Conservation (phyloP, 2,329 filamentous ascomycete genomes). For the Phyllosticta citribraziliensis region DNA sequence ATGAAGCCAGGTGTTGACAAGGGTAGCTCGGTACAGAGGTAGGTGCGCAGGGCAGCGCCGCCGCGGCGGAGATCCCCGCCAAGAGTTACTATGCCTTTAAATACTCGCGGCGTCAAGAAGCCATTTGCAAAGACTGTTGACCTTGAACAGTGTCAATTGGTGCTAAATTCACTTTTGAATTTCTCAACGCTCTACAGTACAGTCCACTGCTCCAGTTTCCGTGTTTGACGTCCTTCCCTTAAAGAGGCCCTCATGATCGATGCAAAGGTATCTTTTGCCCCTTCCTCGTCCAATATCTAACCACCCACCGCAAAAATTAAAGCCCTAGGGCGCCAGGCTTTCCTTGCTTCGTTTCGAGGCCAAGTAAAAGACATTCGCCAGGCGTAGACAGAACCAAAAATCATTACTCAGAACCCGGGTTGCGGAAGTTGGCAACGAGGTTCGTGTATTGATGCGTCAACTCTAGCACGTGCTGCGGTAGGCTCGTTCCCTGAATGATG, state of each 20-base stretch:
- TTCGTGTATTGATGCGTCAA: slow-evolving; percentile 94
- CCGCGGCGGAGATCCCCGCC: neutral
- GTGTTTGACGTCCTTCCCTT: neutral
- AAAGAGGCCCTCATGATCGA: neutral
- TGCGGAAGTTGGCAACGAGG: slow-evolving; percentile 87
- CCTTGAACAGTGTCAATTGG: neutral
- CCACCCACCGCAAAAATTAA: neutral
- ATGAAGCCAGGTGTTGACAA: slow-evolving; percentile 6
- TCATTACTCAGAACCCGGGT: slow-evolving; percentile 66
- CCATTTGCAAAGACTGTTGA: too few species aligned
- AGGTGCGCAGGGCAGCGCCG: neutral
- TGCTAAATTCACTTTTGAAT: neutral
- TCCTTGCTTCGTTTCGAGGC: neutral
- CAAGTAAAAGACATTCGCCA: neutral
- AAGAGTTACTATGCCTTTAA: neutral
- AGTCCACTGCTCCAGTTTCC: neutral
- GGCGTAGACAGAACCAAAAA: neutral
- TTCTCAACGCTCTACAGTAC: neutral
- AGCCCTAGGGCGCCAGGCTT: neutral
- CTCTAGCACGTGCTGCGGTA: slow-evolving; percentile 87
- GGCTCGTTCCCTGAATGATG: slow-evolving; percentile 90
- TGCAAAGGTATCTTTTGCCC: slow-evolving; percentile 9
- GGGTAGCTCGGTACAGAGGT: neutral
- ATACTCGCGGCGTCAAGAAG: neutral
- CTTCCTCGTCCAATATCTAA: slow-evolving; percentile 1